Evolutionary conservation across 2,329 filamentous ascomycete species (phyloP).

Genomic region (Pseudogymnoascus sp.): DNA sequence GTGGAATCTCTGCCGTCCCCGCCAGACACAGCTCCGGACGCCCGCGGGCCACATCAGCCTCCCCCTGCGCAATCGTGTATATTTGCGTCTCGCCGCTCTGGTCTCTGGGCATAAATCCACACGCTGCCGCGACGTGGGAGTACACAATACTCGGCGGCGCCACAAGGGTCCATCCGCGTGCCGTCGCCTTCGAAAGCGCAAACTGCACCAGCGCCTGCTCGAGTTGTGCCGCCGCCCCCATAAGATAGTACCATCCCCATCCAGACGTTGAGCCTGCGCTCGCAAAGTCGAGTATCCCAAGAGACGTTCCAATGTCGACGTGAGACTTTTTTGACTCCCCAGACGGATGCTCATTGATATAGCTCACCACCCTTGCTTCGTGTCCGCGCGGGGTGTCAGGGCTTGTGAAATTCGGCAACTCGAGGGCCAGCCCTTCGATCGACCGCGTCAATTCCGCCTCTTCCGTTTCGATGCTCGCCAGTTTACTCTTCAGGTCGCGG

Average conservation of each 20-base stretch:
- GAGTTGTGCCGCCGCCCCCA: constrained; percentile 86
- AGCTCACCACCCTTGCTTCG: constrained; percentile 58
- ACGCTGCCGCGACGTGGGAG: constrained; percentile 80
- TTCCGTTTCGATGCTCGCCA: constrained; percentile 52
- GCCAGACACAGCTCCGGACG: constrained; percentile 70
- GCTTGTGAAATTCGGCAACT: constrained; percentile 82
- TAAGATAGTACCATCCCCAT: constrained; percentile 96
- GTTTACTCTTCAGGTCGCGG: constrained; percentile 53
- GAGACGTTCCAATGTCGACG: constrained; percentile 74
- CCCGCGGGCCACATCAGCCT: constrained; percentile 51
- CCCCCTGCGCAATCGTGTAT: constrained; percentile 66
- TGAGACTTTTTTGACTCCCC: constrained; percentile 54
- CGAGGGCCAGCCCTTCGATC: constrained; percentile 67
- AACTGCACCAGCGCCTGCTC: constrained; percentile 91
- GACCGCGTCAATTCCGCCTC: constrained; percentile 55
- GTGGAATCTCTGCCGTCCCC: constrained; percentile 88
- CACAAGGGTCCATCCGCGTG: constrained; percentile 70
- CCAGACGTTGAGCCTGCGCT: constrained; percentile 74
- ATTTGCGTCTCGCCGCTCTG: constrained; percentile 87
- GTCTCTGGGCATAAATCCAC: constrained; percentile 91
- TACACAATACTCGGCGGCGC: constrained; percentile 88
- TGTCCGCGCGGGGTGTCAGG: constrained; percentile 64
- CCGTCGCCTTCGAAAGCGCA: constrained; percentile 65
- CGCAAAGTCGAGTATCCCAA: constrained; percentile 88
- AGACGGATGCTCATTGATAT: constrained; percentile 70